Evolutionary conservation across 2,329 filamentous ascomycete genomes (phyloP).

Genomic region (Stagonosporopsis vannaccii): DNA sequence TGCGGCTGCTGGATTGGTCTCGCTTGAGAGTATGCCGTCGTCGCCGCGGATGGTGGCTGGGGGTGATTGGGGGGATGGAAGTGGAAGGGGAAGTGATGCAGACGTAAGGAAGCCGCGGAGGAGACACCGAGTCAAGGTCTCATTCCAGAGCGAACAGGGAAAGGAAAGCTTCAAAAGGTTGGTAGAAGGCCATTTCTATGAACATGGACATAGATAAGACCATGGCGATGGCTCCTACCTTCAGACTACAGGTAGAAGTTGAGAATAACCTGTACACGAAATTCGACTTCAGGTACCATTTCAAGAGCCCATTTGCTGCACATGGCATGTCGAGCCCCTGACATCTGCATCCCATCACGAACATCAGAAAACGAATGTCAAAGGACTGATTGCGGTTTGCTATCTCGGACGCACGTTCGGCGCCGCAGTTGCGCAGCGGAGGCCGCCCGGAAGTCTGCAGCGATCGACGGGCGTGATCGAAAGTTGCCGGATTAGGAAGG

Average conservation of each 20-base stretch:
- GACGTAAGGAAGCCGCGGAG: neutral
- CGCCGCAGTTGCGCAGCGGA: neutral
- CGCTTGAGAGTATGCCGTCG: neutral
- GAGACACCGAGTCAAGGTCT: neutral
- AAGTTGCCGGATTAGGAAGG: conserved; percentile 4
- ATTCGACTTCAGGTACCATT: no score
- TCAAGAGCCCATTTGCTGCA: no score
- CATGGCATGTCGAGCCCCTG: no score
- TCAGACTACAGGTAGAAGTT: neutral
- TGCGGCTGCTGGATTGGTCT: neutral
- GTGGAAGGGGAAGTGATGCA: neutral
- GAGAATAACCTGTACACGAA: no score
- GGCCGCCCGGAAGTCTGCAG: conserved; percentile 10
- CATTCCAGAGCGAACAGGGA: neutral
- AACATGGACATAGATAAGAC: no score
- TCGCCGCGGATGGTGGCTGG: neutral
- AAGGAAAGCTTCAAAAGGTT: neutral
- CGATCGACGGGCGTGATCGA: neutral
- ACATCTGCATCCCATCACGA: no score
- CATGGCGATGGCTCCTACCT: no score
- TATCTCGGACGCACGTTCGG: neutral
- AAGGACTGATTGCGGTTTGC: neutral
- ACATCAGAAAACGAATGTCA: neutral
- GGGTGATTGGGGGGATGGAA: neutral
- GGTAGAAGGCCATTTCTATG: neutral